Evolutionary conservation across 2,329 filamentous ascomycete genomes (phyloP).

Genomic region (Lomentospora prolificans): DNA sequence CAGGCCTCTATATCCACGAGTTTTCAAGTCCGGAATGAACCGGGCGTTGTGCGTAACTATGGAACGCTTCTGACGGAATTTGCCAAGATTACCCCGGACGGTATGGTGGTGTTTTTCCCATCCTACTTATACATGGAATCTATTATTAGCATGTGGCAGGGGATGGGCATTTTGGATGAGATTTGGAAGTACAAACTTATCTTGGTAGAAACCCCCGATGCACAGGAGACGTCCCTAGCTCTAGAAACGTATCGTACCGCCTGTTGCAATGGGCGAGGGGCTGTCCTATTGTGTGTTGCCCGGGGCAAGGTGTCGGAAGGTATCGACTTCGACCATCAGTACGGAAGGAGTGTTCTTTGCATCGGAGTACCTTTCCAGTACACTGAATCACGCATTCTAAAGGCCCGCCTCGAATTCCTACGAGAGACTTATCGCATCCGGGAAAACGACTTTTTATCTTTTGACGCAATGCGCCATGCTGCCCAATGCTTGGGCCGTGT

Average conservation of each 20-base stretch:
- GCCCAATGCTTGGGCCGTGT: constrained; percentile 94
- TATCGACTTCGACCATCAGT: constrained; percentile 98
- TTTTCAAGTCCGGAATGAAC: constrained; percentile 92
- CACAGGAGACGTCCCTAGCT: constrained; percentile 90
- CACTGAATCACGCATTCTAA: constrained; percentile 93
- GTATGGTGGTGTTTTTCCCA: constrained; percentile 98
- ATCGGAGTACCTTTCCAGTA: constrained; percentile 98
- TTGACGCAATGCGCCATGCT: constrained; percentile 98
- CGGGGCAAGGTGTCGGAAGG: constrained; percentile 96
- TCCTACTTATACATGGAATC: constrained; percentile 99
- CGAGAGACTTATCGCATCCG: constrained; percentile 93
- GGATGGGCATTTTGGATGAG: constrained; percentile 93
- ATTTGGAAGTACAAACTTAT: constrained; percentile 99
- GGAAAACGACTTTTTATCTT: constrained; percentile 95
- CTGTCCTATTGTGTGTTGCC: constrained; percentile 86
- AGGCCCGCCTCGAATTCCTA: constrained; percentile 91
- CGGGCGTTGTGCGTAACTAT: constrained; percentile 94
- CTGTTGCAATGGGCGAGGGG: constrained; percentile 92
- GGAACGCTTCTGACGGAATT: constrained; percentile 91
- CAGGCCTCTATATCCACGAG: constrained; percentile 87
- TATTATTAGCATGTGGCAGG: constrained; percentile 98
- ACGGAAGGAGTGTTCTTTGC: constrained; percentile 88
- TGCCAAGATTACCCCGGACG: constrained; percentile 89
- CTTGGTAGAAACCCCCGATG: constrained; percentile 92
- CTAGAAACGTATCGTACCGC: constrained; percentile 95